These are phyloP conservation scores for Puccinellia tenuiflora DNA, from an alignment of 176 grass and related monocot genomes.

Conservation along the genomic window DNA sequence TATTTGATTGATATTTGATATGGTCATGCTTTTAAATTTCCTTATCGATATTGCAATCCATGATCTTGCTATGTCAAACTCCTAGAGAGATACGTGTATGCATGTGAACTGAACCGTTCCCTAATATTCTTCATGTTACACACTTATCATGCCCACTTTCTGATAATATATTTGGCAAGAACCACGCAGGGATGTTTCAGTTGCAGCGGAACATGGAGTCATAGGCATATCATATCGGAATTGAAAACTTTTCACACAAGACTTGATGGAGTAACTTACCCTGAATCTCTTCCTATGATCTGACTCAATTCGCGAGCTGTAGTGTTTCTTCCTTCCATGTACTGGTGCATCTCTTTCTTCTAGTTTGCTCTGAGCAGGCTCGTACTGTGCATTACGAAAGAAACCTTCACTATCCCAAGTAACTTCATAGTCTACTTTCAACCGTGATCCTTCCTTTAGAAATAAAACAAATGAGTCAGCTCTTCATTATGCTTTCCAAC, in stretches of 20 bases:
- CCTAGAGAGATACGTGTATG: neutral
- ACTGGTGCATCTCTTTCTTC: slow-evolving; percentile 32
- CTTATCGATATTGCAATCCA: neutral
- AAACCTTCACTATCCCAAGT: slow-evolving; percentile 73
- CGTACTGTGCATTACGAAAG: slow-evolving; percentile 50
- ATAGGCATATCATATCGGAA: neutral
- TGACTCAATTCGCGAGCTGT: slow-evolving; percentile 41
- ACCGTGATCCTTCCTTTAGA: slow-evolving; percentile 70
- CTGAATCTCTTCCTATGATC: slow-evolving; percentile 83
- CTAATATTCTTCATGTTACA: neutral
- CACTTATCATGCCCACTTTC: neutral
- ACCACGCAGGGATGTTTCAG: slow-evolving; percentile 8
- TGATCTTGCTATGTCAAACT: neutral
- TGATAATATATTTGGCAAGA: neutral
- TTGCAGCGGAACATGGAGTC: neutral
- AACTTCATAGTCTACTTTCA: slow-evolving; percentile 93
- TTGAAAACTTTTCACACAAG: neutral
- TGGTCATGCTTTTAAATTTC: neutral
- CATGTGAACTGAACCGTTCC: neutral
- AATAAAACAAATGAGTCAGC: slow-evolving; percentile 23
- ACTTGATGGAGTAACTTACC: slow-evolving; percentile 36
- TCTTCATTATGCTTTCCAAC: slow-evolving; percentile 12
- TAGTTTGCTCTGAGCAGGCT: slow-evolving; percentile 26
- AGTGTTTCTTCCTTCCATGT: slow-evolving; percentile 40
- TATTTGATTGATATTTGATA: neutral